Evolutionary conservation across 225 moss, liverwort and hornwort species (phyloP).

Genomic region (Rhytidiadelphus loreus): DNA sequence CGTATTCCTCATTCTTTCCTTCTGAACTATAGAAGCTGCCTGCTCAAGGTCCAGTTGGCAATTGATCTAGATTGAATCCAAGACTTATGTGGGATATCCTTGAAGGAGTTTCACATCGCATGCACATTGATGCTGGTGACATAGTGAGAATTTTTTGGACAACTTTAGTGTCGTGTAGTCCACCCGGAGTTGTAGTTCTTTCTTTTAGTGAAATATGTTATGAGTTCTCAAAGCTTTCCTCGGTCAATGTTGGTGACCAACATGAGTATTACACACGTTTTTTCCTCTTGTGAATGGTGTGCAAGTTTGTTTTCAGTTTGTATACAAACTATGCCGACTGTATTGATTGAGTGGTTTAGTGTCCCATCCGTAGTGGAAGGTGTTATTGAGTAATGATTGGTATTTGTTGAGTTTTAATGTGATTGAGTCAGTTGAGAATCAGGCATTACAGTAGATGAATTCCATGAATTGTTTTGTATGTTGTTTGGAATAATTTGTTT

Average conservation of each 20-base stretch:
- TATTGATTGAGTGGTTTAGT: not conserved
- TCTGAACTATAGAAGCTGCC: conserved; percentile 4
- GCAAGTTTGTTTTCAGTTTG: not conserved
- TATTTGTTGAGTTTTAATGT: not conserved
- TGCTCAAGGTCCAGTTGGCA: not conserved
- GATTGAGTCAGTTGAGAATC: not conserved
- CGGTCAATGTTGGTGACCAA: not conserved
- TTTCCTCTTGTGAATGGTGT: not conserved
- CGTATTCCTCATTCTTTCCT: conserved; percentile 2
- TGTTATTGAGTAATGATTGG: not conserved
- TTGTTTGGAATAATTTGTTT: not conserved
- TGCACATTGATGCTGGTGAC: not conserved
- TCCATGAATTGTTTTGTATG: not conserved
- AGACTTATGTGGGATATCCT: not conserved
- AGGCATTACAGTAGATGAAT: not conserved
- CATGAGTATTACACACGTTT: not conserved
- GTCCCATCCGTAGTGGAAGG: not conserved
- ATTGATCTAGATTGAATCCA: not conserved
- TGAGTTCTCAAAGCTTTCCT: not conserved
- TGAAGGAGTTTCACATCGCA: not conserved
- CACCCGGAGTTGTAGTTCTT: not conserved
- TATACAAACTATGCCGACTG: not conserved
- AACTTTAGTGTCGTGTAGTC: not conserved
- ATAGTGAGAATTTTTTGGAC: not conserved
- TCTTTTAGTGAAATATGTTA: not conserved